Conservation (phyloP, 75 land plant species). For the Picea sitchensis region DNA sequence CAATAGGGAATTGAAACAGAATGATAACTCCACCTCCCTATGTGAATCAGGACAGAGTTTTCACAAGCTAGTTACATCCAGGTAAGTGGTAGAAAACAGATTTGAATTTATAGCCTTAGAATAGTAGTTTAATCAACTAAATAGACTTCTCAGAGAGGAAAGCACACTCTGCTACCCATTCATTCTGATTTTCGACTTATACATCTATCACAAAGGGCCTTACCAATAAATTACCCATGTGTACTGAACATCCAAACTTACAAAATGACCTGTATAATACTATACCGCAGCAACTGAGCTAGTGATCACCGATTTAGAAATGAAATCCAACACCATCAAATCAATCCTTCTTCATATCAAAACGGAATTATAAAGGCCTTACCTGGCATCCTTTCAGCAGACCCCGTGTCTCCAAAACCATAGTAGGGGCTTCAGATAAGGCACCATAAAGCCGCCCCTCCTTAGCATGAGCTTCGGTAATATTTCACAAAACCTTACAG, state of each 20-base stretch:
- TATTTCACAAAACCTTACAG: conserved; percentile 18
- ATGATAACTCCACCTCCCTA: too few relatives aligned
- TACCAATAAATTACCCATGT: neutral
- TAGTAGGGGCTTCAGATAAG: conserved; percentile 46
- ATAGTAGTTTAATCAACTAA: too few relatives aligned
- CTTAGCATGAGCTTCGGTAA: conserved; percentile 25
- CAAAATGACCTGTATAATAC: neutral
- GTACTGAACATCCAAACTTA: neutral
- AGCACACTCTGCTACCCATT: too few relatives aligned
- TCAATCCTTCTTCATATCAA: neutral
- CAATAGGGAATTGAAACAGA: too few relatives aligned
- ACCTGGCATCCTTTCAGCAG: conserved; percentile 21
- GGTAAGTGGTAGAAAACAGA: too few relatives aligned
- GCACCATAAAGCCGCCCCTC: conserved; percentile 25
- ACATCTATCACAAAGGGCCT: too few relatives aligned
- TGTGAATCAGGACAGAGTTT: too few relatives aligned
- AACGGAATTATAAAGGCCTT: neutral
- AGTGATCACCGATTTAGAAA: neutral
- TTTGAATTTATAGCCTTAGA: too few relatives aligned
- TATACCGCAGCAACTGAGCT: neutral
- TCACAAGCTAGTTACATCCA: too few relatives aligned
- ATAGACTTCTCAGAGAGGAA: too few relatives aligned
- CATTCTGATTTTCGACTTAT: too few relatives aligned
- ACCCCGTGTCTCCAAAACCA: conserved; percentile 27
- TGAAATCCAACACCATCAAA: neutral